Evolutionary conservation across 352 stramenopile species (phyloP).

Genomic region (Globisporangium abappressorium): DNA sequence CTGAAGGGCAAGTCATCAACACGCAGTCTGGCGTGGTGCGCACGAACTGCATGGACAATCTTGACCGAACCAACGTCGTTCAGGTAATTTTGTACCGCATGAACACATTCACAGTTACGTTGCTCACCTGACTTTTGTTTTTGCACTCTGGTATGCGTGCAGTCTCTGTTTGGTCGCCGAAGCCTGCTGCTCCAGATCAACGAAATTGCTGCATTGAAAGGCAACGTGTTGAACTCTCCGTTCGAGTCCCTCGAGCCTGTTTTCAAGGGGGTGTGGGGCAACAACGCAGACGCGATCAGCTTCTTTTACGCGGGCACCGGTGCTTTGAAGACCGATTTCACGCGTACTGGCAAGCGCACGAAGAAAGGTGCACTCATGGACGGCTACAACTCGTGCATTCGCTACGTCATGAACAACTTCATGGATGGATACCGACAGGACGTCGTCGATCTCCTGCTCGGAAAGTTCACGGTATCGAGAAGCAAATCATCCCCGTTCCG

Average conservation of each 20-base stretch:
- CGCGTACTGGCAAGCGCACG: slow-evolving; percentile 92
- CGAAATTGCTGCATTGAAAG: slow-evolving; percentile 59
- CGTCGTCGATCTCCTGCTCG: slow-evolving; percentile 90
- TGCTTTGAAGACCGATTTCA: slow-evolving; percentile 96
- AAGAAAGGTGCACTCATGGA: slow-evolving; percentile 92
- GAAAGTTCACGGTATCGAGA: slow-evolving; percentile 46
- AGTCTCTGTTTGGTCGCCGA: slow-evolving; percentile 92
- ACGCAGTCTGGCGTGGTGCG: slow-evolving; percentile 92
- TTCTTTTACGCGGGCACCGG: slow-evolving; percentile 93
- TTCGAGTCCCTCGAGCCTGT: slow-evolving; percentile 66
- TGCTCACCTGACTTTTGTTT: not conserved
- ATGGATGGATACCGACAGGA: slow-evolving; percentile 93
- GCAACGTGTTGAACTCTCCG: slow-evolving; percentile 65
- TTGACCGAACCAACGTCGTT: slow-evolving; percentile 92
- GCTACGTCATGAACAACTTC: slow-evolving; percentile 98
- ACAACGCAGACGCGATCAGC: slow-evolving; percentile 95
- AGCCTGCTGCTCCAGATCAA: slow-evolving; percentile 86
- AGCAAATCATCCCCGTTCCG: slow-evolving; percentile 56
- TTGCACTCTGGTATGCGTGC: slow-evolving; percentile 18
- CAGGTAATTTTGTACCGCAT: slow-evolving; percentile 26
- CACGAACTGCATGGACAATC: slow-evolving; percentile 99
- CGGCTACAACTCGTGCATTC: slow-evolving; percentile 91
- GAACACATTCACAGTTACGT: not conserved
- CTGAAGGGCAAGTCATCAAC: slow-evolving; percentile 42
- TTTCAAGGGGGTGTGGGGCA: slow-evolving; percentile 92